phyloP scores from a whole-genome alignment of 1,284 basidiomycete genomes.

The Termitomyces sp. region DNA sequence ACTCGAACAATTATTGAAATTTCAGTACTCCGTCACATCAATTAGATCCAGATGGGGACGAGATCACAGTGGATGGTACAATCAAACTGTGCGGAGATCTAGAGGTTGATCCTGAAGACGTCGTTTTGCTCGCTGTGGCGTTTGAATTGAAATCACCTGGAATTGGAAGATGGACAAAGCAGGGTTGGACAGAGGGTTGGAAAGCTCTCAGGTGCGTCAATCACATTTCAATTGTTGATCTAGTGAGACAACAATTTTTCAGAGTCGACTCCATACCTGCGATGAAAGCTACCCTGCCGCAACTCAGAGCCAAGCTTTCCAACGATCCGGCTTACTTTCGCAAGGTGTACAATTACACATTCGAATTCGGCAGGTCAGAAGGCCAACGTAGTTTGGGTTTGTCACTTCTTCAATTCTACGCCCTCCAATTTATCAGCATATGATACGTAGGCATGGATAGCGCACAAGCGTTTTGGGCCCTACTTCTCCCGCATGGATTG shows the following conservation, averaged over 20 bases:
- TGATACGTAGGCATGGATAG: slow-evolving; percentile 53
- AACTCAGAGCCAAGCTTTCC: slow-evolving; percentile 60
- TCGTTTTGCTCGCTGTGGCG: slow-evolving; percentile 72
- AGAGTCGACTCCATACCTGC: slow-evolving; percentile 70
- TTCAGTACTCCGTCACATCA: background rate
- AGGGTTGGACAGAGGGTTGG: slow-evolving; percentile 83
- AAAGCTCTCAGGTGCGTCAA: slow-evolving; percentile 53
- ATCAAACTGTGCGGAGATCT: slow-evolving; percentile 69
- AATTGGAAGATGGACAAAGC: slow-evolving; percentile 73
- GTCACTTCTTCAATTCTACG: slow-evolving; percentile 15
- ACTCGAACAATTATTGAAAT: background rate
- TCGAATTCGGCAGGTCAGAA: slow-evolving; percentile 76
- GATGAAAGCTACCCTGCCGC: slow-evolving; percentile 60
- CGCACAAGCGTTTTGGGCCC: slow-evolving; percentile 80
- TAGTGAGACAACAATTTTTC: slow-evolving; percentile 8
- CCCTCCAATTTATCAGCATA: background rate
- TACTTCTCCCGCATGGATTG: slow-evolving; percentile 80
- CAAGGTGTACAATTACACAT: slow-evolving; percentile 86
- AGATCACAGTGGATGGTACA: slow-evolving; percentile 72
- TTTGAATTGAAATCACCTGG: slow-evolving; percentile 70
- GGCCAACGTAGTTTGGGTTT: slow-evolving; percentile 71
- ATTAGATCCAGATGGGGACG: slow-evolving; percentile 50
- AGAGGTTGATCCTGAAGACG: slow-evolving; percentile 66
- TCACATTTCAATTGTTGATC: background rate
- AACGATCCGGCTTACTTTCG: slow-evolving; percentile 75